A percentile compares a stretch with the other conserved stretches of the same genome.
phyloP scores from a whole-genome alignment of 106 monocot species.

The Apostasia shenzhenica region DNA sequence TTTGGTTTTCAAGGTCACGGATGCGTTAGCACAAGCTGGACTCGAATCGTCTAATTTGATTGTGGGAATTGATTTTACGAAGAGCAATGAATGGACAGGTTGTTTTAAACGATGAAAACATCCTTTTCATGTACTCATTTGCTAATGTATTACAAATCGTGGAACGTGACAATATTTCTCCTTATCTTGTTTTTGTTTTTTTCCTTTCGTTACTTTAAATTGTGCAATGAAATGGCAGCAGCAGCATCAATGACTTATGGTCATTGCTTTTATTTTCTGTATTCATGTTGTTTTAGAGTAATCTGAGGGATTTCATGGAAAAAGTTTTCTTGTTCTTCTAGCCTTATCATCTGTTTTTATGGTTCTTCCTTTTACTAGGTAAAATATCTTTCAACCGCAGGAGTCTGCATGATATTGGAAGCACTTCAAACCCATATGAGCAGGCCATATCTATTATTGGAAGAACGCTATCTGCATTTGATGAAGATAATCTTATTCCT shows the following conservation, averaged over 20 bases:
- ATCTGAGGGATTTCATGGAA: too few relatives aligned
- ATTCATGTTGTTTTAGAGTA: too few relatives aligned
- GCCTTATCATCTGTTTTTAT: too few relatives aligned
- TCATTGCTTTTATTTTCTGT: too few relatives aligned
- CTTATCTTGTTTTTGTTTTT: not conserved
- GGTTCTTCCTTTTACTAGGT: conserved; percentile 30
- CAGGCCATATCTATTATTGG: conserved; percentile 94
- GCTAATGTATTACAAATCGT: too few relatives aligned
- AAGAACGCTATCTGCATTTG: conserved; percentile 76
- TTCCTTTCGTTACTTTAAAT: too few relatives aligned
- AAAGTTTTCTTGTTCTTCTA: too few relatives aligned
- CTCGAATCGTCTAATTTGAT: conserved; percentile 28
- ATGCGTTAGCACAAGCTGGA: conserved; percentile 18
- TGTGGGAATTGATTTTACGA: conserved; percentile 25
- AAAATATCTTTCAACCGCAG: conserved; percentile 72
- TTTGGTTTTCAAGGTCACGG: conserved; percentile 10
- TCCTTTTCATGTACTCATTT: conserved; percentile 1
- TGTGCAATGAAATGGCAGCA: too few relatives aligned
- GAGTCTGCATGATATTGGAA: conserved; percentile 57
- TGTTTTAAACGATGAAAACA: not conserved
- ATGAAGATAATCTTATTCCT: conserved; percentile 93
- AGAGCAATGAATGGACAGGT: conserved; percentile 30
- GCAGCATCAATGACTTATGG: too few relatives aligned
- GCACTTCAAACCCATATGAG: conserved; percentile 70
- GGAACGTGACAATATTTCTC: not conserved